Percentiles rank a stretch among this genome's conserved stretches.
Evolutionary conservation across 805 yeast species (phyloP).

Genomic region (Candida odintsovae): DNA sequence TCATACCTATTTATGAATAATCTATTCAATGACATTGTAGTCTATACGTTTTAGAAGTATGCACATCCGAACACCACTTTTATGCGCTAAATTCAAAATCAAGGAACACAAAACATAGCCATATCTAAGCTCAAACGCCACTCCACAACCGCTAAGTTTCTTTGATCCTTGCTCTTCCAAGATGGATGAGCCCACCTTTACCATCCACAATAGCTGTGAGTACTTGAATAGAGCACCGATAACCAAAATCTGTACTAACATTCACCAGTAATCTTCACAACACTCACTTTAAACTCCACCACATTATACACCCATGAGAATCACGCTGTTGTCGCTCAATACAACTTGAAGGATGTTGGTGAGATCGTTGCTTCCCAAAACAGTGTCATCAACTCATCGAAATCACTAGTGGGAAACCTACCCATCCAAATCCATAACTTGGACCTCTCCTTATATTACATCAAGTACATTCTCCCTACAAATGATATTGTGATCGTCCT

Average conservation of each 20-base stretch:
- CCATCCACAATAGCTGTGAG: conserved; percentile 7
- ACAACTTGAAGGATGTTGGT: conserved; percentile 40
- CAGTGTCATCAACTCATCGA: conserved; percentile 46
- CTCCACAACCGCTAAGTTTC: neutral
- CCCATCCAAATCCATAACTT: conserved; percentile 11
- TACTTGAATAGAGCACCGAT: neutral
- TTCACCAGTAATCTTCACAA: conserved; percentile 34
- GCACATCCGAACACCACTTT: neutral
- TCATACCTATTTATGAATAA: neutral
- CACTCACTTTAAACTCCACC: conserved; percentile 49
- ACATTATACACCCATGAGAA: conserved; percentile 56
- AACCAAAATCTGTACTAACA: neutral
- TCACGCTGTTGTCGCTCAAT: conserved; percentile 32
- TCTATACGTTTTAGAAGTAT: too few species aligned
- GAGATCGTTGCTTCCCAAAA: conserved; percentile 50
- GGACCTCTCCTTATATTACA: conserved; percentile 13
- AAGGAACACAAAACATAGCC: neutral
- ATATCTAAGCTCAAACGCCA: too few species aligned
- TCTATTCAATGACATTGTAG: too few species aligned
- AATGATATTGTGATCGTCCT: conserved; percentile 20
- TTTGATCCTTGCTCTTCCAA: neutral
- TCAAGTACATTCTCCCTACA: conserved; percentile 16
- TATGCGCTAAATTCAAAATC: neutral
- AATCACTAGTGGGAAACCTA: conserved; percentile 24
- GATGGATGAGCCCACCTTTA: conserved; percentile 1